A percentile compares a stretch with the other conserved stretches of the same genome.
Conservation (phyloP, 208 protist species). For the Trypanosoma cruzi region DNA sequence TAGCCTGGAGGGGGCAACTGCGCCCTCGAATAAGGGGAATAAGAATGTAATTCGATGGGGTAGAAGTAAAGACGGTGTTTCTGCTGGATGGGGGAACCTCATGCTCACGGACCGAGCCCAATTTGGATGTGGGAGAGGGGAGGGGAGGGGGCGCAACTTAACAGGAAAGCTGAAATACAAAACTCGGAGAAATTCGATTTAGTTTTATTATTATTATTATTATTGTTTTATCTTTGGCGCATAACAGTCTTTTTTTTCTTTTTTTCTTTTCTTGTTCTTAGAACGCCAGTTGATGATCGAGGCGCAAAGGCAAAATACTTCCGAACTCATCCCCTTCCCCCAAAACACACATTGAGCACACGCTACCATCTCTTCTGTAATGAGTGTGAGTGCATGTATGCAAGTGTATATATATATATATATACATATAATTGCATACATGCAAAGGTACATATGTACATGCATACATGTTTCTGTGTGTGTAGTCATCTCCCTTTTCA, state of each 20-base stretch:
- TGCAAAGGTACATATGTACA: too few relatives aligned
- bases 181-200: not conserved
- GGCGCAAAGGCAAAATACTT: not conserved
- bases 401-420: too few relatives aligned
- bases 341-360: not conserved
- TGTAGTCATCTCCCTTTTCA: too few relatives aligned
- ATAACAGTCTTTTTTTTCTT: constrained; percentile 9
- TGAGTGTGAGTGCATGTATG: too few relatives aligned
- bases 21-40: not conserved
- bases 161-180: not conserved
- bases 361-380: not conserved
- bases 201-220: not conserved
- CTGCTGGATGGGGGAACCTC: not conserved
- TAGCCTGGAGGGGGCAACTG: too few relatives aligned
- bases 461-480: too few relatives aligned
- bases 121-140: too few relatives aligned
- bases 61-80: not conserved
- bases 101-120: not conserved
- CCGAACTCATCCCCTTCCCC: not conserved
- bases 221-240: not conserved
- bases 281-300: not conserved
- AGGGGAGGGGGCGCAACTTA: not conserved
- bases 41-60: not conserved
- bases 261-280: constrained; percentile 8
- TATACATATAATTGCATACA: too few relatives aligned